Base-by-base conservation (phyloP, 1,284 basidiomycete species). In the Leccinum colubrinum region DNA sequence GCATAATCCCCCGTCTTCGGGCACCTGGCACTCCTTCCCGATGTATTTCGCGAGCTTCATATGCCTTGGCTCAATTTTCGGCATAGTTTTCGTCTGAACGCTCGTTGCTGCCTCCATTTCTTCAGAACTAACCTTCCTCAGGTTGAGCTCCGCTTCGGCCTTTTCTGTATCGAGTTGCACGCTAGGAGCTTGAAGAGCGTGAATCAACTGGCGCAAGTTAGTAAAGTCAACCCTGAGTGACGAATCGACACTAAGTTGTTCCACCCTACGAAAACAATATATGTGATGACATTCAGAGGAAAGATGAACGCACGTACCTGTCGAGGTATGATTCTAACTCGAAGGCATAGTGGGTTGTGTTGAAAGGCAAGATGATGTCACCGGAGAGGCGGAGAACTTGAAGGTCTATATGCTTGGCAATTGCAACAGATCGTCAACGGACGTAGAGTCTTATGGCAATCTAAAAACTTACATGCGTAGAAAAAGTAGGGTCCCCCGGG, bases 341-440 rank as follows among this genome's bases (percentile, higher is more conserved):
- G 46, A 79, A 71, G 1, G 84, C 73, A 63, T 93, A 93, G 67
- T 90, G 84, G 1, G 89, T 90, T 4, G 90, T 87, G 73, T 94
- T 93, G 67, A 95, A 74, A 1, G 91, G 91, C 6, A 87, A 75
- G 14, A 86, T 71, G 48, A 88, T 74, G 6, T 82, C 75, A 62
- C 87, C 84, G 0, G 86, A 81, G 3, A 92, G 72, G 12, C 88
- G 82, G 41, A 94, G 77, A 3, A 84, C 76, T 65, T 84, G 78
- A 12, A 91, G 72, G 30, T 88, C 89, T 7, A 89, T 74, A 65
- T 88, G 82, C 69, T 90, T 86, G 14, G 91, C 83, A 37, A 88
- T 79, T 17, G 89, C 89, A 56, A 86, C 80, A 57, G 30, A 43
- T 39, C 41, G 41, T 41, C 41, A 41, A 41, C n/a, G 37, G 15